A percentile compares a stretch with the other conserved stretches of the same genome.
Evolutionary conservation across 352 stramenopile genomes (phyloP).

Genomic region (Phytophthora hybrid): DNA sequence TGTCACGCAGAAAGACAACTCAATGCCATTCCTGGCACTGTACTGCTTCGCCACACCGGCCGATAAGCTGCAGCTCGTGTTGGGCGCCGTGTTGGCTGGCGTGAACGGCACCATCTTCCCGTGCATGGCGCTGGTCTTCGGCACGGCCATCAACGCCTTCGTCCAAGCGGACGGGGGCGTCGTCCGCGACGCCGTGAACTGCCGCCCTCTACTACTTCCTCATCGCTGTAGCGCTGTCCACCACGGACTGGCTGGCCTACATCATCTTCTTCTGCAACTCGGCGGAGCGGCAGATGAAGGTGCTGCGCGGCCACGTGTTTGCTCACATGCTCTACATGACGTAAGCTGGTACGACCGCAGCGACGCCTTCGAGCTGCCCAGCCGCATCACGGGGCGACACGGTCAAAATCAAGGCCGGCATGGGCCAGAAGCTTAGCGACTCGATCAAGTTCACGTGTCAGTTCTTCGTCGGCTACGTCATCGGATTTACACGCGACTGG

Average conservation of each 20-base stretch:
- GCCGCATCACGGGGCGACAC: constrained; percentile 49
- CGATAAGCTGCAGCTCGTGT: constrained; percentile 41
- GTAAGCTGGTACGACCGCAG: constrained; percentile 52
- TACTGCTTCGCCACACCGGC: constrained; percentile 45
- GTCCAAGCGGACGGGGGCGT: constrained; percentile 33
- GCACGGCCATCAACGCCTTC: constrained; percentile 53
- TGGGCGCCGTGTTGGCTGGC: constrained; percentile 42
- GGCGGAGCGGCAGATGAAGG: constrained; percentile 51
- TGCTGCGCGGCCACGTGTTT: constrained; percentile 36
- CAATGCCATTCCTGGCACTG: constrained; percentile 34
- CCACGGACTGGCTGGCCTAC: constrained; percentile 25
- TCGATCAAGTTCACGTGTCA: constrained; percentile 42
- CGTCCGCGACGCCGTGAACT: constrained; percentile 34
- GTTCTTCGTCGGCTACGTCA: constrained; percentile 49
- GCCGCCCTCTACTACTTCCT: constrained; percentile 43
- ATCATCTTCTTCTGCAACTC: constrained; percentile 19
- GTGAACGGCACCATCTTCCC: constrained; percentile 59
- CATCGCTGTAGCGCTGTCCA: constrained; percentile 46
- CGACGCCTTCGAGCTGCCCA: constrained; percentile 47
- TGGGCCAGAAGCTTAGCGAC: constrained; percentile 56
- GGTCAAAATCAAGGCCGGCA: constrained; percentile 58
- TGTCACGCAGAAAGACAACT: constrained; percentile 9
- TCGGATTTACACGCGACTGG: constrained; percentile 52
- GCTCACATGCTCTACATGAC: constrained; percentile 56
- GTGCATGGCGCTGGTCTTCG: constrained; percentile 64